phyloP scores from a whole-genome alignment of 352 stramenopile genomes.

The Vaucheria bursata region DNA sequence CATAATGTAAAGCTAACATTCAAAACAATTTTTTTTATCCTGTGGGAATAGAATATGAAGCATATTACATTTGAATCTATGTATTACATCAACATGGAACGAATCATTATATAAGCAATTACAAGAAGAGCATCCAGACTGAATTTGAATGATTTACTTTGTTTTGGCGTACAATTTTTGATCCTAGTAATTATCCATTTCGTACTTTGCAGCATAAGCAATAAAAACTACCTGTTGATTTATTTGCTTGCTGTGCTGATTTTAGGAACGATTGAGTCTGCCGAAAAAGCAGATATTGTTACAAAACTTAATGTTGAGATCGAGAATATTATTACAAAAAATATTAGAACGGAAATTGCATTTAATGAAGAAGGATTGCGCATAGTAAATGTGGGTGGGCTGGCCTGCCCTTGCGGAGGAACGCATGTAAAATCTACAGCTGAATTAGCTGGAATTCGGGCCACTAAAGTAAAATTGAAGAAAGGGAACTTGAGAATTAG shows the following conservation, averaged over 20 bases:
- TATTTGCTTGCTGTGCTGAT: too few relatives aligned
- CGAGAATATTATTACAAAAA: conserved; percentile 24
- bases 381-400: conserved; percentile 59
- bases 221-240: neutral
- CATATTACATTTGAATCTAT: too few relatives aligned
- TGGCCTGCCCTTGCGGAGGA: conserved; percentile 63
- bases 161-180: conserved; percentile 11
- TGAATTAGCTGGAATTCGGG: conserved; percentile 53
- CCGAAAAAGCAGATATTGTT: conserved; percentile 52
- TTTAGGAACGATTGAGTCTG: conserved; percentile 40
- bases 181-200: neutral
- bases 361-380: conserved; percentile 28
- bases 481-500: conserved; percentile 61
- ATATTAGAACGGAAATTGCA: conserved; percentile 11
- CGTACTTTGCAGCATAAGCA: neutral
- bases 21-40: too few relatives aligned
- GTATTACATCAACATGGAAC: too few relatives aligned
- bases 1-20: too few relatives aligned
- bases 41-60: too few relatives aligned
- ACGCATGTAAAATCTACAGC: conserved; percentile 62
- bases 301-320: conserved; percentile 55
- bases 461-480: conserved; percentile 64
- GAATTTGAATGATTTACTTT: too few relatives aligned
- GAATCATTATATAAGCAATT: too few relatives aligned
- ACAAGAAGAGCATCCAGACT: too few relatives aligned